phyloP scores from a whole-genome alignment of 805 yeast genomes.

The Ogataea saltuana region DNA sequence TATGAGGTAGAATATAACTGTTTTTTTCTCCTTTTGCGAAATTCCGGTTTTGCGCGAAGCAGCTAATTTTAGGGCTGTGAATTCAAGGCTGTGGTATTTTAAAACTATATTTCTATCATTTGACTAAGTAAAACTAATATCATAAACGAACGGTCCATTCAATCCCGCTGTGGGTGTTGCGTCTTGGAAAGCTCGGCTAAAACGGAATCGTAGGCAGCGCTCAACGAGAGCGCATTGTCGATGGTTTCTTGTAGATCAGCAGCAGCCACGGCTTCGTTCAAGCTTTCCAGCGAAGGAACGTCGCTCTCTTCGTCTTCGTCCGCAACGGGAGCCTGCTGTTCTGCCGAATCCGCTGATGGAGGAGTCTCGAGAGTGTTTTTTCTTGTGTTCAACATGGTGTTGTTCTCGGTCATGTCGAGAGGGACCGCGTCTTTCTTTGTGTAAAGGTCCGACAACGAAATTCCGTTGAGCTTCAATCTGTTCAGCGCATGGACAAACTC shows the following conservation, averaged over 20 bases:
- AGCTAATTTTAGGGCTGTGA: no score
- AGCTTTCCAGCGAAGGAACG: background rate
- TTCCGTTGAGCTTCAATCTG: constrained; percentile 41
- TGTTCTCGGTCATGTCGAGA: constrained; percentile 13
- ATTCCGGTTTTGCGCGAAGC: no score
- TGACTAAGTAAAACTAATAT: no score
- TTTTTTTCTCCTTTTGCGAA: no score
- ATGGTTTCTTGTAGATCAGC: constrained; percentile 10
- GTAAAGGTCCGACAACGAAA: constrained; percentile 39
- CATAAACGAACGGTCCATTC: background rate
- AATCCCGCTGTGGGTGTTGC: background rate
- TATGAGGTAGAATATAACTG: no score
- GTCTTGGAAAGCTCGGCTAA: constrained; percentile 24
- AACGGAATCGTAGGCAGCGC: constrained; percentile 27
- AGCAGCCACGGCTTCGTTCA: constrained; percentile 5
- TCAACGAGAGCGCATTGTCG: background rate
- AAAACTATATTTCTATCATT: no score
- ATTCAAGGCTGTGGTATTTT: no score
- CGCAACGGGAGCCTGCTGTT: background rate
- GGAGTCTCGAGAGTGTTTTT: constrained; percentile 1
- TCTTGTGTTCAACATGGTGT: constrained; percentile 19
- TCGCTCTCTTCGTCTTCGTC: constrained; percentile 6
- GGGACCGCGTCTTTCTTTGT: no score
- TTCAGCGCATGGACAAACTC: constrained; percentile 42
- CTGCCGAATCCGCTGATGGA: background rate